A percentile compares a stretch with the other conserved stretches of the same genome.
Conservation (phyloP, 192 early-diverging fungal species). For the Backusella luteola region DNA sequence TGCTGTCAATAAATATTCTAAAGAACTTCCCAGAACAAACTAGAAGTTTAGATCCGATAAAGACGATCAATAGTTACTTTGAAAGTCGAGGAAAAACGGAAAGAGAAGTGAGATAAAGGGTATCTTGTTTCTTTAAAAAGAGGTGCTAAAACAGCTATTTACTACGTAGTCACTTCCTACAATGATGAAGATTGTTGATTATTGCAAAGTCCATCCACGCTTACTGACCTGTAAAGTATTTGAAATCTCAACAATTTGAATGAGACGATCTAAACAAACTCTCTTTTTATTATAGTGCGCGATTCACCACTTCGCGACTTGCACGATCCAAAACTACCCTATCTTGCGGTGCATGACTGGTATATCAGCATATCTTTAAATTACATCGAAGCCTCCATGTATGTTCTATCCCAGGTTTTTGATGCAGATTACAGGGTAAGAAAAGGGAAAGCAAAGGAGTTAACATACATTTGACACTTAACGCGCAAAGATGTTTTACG, state of each 20-base stretch:
- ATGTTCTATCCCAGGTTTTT: not conserved
- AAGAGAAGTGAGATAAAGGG: not conserved
- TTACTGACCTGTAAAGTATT: slow-evolving; percentile 4
- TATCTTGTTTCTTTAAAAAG: not conserved
- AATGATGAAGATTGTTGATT: slow-evolving; percentile 12
- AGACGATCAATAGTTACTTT: slow-evolving; percentile 5
- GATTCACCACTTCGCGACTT: slow-evolving; percentile 22
- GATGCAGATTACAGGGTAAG: not conserved
- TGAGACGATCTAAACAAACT: not conserved
- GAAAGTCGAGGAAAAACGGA: not conserved
- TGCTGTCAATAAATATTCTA: not conserved
- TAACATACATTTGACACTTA: not conserved
- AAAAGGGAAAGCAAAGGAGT: not conserved
- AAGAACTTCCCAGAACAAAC: not conserved
- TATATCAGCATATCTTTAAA: slow-evolving; percentile 18
- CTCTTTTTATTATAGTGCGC: slow-evolving; percentile 3
- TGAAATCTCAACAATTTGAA: not conserved
- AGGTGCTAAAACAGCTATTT: not conserved
- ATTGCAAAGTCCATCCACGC: not conserved
- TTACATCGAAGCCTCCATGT: not conserved
- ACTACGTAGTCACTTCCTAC: not conserved
- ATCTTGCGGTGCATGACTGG: slow-evolving; percentile 14
- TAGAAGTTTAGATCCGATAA: not conserved
- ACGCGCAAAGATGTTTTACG: not conserved
- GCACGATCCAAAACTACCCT: slow-evolving; percentile 18